Evolutionary conservation across 371 early-diverging fungal genomes (phyloP).

Genomic region (Lichtheimia ramosa): DNA sequence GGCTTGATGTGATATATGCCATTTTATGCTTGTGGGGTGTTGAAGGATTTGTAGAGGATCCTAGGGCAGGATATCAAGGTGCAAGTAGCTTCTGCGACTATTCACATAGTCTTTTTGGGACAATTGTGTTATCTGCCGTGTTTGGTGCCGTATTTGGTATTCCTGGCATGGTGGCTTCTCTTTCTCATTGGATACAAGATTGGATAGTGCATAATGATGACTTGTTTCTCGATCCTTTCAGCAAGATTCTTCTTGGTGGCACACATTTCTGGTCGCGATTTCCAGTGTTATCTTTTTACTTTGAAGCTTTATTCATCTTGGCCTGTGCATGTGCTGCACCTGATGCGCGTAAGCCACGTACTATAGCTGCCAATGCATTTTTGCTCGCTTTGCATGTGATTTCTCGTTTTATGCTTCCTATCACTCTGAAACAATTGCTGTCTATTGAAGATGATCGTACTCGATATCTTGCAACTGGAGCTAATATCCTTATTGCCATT

Average conservation of each 20-base stretch:
- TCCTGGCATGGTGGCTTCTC: conserved; percentile 7
- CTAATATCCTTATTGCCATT: too few relatives aligned
- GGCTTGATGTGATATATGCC: conserved; percentile 1
- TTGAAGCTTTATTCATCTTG: background rate
- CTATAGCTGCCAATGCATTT: background rate
- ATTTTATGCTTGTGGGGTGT: background rate
- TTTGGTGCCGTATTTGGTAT: background rate
- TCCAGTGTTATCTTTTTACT: background rate
- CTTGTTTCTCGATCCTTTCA: conserved; percentile 2
- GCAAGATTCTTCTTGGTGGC: conserved; percentile 1
- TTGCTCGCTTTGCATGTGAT: background rate
- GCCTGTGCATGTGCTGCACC: background rate
- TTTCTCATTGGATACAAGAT: conserved; percentile 6
- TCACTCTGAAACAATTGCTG: too few relatives aligned
- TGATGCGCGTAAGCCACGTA: background rate
- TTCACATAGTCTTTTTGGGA: conserved; percentile 2
- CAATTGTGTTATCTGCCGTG: background rate
- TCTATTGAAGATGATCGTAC: too few relatives aligned
- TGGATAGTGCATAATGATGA: conserved; percentile 11
- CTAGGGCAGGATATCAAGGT: background rate
- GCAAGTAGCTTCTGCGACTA: background rate
- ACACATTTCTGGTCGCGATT: background rate
- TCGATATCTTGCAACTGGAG: too few relatives aligned
- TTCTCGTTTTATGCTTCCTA: too few relatives aligned
- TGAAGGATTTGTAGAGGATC: conserved; percentile 3